Evolutionary conservation across 768 basidiomycete genomes (phyloP).

Genomic region (Lentinula detonsa): DNA sequence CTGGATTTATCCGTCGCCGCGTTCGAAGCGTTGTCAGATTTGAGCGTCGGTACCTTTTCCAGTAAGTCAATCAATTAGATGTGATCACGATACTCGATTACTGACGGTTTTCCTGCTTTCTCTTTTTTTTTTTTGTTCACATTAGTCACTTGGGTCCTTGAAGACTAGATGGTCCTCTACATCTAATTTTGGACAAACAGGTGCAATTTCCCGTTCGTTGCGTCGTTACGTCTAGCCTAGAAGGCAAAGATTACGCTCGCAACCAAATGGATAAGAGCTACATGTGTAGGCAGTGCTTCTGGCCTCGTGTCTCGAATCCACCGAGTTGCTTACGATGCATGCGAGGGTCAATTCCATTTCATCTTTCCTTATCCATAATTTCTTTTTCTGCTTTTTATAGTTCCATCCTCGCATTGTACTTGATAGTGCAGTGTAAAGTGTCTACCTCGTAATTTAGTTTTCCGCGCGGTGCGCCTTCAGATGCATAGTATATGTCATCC

Average conservation of each 20-base stretch:
- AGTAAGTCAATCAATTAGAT: neutral
- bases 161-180: neutral
- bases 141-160: neutral
- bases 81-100: neutral
- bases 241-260: neutral
- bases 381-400: too few species aligned
- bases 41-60: neutral
- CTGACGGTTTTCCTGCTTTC: neutral
- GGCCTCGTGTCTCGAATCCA: neutral
- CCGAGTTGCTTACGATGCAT: too few species aligned
- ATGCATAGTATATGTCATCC: too few species aligned
- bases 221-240: neutral
- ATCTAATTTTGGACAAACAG: neutral
- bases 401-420: too few species aligned
- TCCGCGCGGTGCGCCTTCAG: too few species aligned
- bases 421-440: too few species aligned
- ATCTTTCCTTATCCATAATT: too few species aligned
- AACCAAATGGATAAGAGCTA: neutral
- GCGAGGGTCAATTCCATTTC: too few species aligned
- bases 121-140: neutral
- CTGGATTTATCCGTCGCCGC: slow-evolving; percentile 47
- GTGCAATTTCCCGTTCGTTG: neutral
- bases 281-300: neutral
- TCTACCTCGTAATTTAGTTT: too few species aligned
- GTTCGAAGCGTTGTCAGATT: slow-evolving; percentile 25